Conservation (phyloP, 2,329 filamentous ascomycete species). For the Orbilia ellipsospora region DNA sequence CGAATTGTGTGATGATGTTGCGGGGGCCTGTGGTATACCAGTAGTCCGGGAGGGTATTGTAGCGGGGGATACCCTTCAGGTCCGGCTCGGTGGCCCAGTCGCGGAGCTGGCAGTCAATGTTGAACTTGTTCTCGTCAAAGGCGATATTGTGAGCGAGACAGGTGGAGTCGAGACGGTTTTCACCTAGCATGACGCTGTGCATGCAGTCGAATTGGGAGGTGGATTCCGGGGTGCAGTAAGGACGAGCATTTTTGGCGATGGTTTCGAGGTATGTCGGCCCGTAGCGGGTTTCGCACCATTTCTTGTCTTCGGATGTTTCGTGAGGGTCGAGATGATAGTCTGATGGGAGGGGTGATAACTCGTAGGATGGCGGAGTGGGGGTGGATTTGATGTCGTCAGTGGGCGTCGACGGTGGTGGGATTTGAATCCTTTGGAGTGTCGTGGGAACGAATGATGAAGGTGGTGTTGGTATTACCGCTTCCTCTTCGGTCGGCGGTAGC, state of each 20-base stretch:
- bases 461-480: background rate
- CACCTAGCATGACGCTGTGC: slow-evolving; percentile 56
- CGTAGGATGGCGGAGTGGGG: background rate
- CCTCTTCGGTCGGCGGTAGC: background rate
- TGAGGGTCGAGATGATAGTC: slow-evolving; percentile 23
- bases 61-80: slow-evolving; percentile 35
- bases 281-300: slow-evolving; percentile 52
- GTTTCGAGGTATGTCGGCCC: slow-evolving; percentile 58
- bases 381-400: background rate
- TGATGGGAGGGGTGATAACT: slow-evolving; percentile 12
- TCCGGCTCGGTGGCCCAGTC: slow-evolving; percentile 13
- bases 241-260: slow-evolving; percentile 57
- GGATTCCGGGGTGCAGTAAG: slow-evolving; percentile 57
- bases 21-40: slow-evolving; percentile 61
- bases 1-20: slow-evolving; percentile 56
- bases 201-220: slow-evolving; percentile 59
- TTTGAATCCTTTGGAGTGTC: too few species aligned
- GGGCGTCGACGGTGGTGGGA: background rate
- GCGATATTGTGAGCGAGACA: slow-evolving; percentile 57
- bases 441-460: background rate
- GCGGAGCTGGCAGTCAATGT: slow-evolving; percentile 57
- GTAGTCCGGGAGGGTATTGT: slow-evolving; percentile 57
- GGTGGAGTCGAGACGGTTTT: slow-evolving; percentile 58
- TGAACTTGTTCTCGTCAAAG: slow-evolving; percentile 57
- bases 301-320: slow-evolving; percentile 15